Conservation (phyloP, 1,284 basidiomycete species). For the Takashimella tepidaria region DNA sequence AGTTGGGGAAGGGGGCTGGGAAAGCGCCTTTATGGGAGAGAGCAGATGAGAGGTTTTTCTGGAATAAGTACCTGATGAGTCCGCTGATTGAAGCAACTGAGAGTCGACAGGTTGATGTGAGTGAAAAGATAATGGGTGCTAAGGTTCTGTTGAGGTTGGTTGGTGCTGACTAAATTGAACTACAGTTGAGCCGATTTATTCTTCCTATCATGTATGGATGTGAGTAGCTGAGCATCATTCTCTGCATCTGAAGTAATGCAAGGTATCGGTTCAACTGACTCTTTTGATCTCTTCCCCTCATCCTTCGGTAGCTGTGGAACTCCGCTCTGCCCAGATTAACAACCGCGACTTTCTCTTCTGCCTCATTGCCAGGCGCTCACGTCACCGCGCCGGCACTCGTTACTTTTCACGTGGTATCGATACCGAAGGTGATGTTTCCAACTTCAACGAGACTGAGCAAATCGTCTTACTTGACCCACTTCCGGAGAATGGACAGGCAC, state of each 20-base stretch:
- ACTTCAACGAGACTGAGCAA: conserved; percentile 94
- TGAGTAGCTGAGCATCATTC: conserved; percentile 54
- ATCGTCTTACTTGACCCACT: conserved; percentile 70
- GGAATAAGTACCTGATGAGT: conserved; percentile 70
- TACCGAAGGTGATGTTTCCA: conserved; percentile 59
- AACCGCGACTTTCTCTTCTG: conserved; percentile 75
- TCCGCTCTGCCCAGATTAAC: conserved; percentile 71
- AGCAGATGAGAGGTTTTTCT: conserved; percentile 96
- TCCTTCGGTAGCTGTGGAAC: conserved; percentile 92
- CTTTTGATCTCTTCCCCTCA: conserved; percentile 14
- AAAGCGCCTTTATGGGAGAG: conserved; percentile 45
- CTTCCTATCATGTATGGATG: conserved; percentile 89
- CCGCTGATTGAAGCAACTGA: conserved; percentile 48
- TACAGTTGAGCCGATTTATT: conserved; percentile 79
- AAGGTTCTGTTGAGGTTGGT: background rate
- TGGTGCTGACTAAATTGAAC: conserved; percentile 7
- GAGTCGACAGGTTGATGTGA: conserved; percentile 39
- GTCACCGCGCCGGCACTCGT: conserved; percentile 90
- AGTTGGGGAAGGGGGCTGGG: conserved; percentile 62
- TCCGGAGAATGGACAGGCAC: conserved; percentile 35
- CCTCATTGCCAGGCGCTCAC: conserved; percentile 86
- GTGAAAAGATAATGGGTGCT: conserved; percentile 5
- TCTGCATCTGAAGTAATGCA: no score
- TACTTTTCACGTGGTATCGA: conserved; percentile 96
- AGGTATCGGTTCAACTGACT: background rate